Conservation (phyloP, 2,329 filamentous ascomycete genomes). For the Microsporum canis region DNA sequence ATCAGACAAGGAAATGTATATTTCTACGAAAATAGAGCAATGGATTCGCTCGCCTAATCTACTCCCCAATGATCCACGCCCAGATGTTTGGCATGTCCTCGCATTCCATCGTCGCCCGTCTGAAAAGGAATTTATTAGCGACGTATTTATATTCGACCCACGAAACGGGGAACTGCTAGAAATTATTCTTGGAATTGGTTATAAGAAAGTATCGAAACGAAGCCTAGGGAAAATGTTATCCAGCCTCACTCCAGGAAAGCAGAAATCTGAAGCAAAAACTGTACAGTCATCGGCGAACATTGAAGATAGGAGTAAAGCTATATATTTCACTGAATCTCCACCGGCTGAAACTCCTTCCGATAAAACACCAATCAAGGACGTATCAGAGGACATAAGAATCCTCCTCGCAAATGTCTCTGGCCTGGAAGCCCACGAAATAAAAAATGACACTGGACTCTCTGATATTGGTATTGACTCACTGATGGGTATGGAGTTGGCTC, state of each 20-base stretch:
- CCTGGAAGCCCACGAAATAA: conserved; percentile 24
- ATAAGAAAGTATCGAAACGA: conserved; percentile 5
- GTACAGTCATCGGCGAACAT: not conserved
- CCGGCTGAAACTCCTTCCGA: not conserved
- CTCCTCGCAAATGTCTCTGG: conserved; percentile 4
- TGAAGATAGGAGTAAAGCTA: not conserved
- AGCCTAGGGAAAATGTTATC: conserved; percentile 2
- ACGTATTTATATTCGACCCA: conserved; percentile 7
- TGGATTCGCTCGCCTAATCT: conserved; percentile 8
- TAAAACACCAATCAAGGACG: not conserved
- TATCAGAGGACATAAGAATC: not conserved
- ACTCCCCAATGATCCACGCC: not conserved
- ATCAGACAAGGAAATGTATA: conserved; percentile 7
- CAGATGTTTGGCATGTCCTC: conserved; percentile 4
- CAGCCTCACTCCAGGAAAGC: not conserved
- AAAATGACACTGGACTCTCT: conserved; percentile 26
- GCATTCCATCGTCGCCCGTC: conserved; percentile 3
- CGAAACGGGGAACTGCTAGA: conserved; percentile 4
- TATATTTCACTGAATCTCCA: not conserved
- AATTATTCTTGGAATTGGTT: conserved; percentile 7
- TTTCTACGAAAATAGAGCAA: conserved; percentile 7
- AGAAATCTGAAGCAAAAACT: not conserved
- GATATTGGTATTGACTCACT: conserved; percentile 43
- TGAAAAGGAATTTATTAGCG: conserved; percentile 4
- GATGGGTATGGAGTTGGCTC: conserved; percentile 33